A percentile compares a stretch with the other conserved stretches of the same genome.
These are phyloP conservation scores for Chlamydomonas sphaeroides DNA, from an alignment of 139 green algal genomes.

Conservation along the genomic window DNA sequence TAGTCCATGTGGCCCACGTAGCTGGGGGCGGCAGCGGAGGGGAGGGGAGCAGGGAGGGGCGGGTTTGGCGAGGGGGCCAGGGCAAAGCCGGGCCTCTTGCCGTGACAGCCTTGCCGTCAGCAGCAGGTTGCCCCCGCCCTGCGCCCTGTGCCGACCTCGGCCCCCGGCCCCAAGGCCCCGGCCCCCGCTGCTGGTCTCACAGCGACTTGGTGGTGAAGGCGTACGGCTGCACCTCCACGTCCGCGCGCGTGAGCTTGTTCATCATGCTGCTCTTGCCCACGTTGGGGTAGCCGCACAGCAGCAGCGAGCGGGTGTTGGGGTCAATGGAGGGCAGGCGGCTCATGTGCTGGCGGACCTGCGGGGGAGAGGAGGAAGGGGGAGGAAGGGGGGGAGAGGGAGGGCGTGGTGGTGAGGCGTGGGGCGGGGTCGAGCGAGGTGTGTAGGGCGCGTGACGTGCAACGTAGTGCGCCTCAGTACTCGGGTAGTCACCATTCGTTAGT, in stretches of 20 bases:
- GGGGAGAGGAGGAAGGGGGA: background rate
- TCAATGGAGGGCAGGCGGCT: slow-evolving; percentile 96
- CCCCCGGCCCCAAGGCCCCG: too few species aligned
- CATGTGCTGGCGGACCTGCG: slow-evolving; percentile 98
- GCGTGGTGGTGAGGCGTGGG: too few species aligned
- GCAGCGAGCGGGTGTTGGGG: slow-evolving; percentile 95
- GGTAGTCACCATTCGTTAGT: too few species aligned
- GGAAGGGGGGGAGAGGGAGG: background rate
- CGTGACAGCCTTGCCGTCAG: too few species aligned
- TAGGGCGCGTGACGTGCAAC: too few species aligned
- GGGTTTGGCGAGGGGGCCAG: slow-evolving; percentile 71
- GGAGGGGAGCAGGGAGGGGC: background rate
- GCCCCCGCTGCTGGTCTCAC: too few species aligned
- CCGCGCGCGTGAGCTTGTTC: slow-evolving; percentile 96
- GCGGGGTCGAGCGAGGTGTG: too few species aligned
- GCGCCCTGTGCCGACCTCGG: too few species aligned
- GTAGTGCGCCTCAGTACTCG: too few species aligned
- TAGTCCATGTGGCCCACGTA: slow-evolving; percentile 99
- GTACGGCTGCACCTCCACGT: slow-evolving; percentile 95
- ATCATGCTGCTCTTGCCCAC: slow-evolving; percentile 98
- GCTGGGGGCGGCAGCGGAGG: background rate
- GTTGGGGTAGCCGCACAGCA: slow-evolving; percentile 99
- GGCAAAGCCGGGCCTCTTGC: too few species aligned
- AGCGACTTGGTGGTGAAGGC: slow-evolving; percentile 66
- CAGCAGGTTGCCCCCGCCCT: too few species aligned